Percentiles rank a stretch among this genome's conserved stretches.
Evolutionary conservation across 805 yeast genomes (phyloP).

Genomic region (Teunomyces funiuensis): DNA sequence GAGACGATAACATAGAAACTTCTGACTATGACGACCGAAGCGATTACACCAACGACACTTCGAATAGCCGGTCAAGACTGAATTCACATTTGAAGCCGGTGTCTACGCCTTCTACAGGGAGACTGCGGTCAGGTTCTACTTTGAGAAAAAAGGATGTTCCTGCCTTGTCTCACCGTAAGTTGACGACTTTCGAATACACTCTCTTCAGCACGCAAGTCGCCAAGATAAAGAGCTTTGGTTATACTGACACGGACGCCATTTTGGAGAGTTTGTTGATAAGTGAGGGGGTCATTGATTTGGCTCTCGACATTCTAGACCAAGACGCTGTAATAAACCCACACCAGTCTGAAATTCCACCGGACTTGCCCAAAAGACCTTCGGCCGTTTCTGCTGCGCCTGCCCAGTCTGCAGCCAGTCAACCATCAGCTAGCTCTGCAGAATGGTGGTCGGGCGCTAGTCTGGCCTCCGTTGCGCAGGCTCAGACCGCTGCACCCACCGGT

Average conservation of each 20-base stretch:
- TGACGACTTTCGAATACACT: slow-evolving; percentile 52
- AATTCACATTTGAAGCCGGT: slow-evolving; percentile 7
- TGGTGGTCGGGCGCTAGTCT: slow-evolving; percentile 27
- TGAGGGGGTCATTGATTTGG: slow-evolving; percentile 58
- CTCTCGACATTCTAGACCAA: slow-evolving; percentile 55
- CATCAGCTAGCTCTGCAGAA: slow-evolving; percentile 17
- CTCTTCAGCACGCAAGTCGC: slow-evolving; percentile 51
- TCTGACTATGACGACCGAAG: slow-evolving; percentile 34
- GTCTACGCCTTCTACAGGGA: slow-evolving; percentile 13
- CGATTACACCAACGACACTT: slow-evolving; percentile 11
- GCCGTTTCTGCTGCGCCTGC: slow-evolving; percentile 16
- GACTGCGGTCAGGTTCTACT: slow-evolving; percentile 12
- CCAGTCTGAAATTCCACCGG: slow-evolving; percentile 48
- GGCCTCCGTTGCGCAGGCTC: slow-evolving; percentile 5
- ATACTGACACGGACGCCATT: slow-evolving; percentile 51
- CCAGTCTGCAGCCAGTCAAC: slow-evolving; percentile 15
- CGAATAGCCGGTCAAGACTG: slow-evolving; percentile 13
- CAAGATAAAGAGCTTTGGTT: slow-evolving; percentile 53
- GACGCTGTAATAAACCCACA: slow-evolving; percentile 34
- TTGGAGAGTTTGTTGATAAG: slow-evolving; percentile 63
- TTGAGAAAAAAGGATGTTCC: slow-evolving; percentile 25
- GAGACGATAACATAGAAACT: slow-evolving; percentile 37
- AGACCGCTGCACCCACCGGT: slow-evolving; percentile 13
- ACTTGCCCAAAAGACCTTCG: slow-evolving; percentile 41
- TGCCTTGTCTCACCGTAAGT: slow-evolving; percentile 47